Percentiles rank a stretch among this genome's conserved stretches.
phyloP scores from a whole-genome alignment of 257 asterid genomes.

The Ocimum tenuiflorum region DNA sequence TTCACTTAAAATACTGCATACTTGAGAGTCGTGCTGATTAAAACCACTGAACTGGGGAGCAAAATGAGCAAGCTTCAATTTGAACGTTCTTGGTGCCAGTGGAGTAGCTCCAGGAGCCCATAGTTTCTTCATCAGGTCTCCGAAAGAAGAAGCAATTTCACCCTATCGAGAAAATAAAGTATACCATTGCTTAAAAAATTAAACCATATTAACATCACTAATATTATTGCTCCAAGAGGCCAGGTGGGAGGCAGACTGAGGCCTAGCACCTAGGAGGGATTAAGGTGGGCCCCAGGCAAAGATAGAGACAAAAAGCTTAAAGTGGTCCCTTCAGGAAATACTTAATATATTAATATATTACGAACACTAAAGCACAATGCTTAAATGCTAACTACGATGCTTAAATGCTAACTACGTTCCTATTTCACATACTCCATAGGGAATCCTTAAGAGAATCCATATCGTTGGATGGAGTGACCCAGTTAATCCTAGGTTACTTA shows the following conservation, averaged over 20 bases:
- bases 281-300: neutral
- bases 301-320: neutral
- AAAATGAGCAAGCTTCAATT: conserved; percentile 80
- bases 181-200: no score
- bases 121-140: conserved; percentile 78
- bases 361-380: neutral
- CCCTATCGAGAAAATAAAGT: conserved; percentile 60
- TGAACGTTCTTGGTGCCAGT: conserved; percentile 84
- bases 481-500: neutral
- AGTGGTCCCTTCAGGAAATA: neutral
- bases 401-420: no score
- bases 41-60: conserved; percentile 97
- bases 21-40: conserved; percentile 97
- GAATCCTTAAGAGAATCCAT: no score
- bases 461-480: conserved; percentile 10
- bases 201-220: neutral
- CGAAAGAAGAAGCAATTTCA: conserved; percentile 90
- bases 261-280: no score
- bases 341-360: neutral
- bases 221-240: neutral
- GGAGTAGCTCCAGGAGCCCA: conserved; percentile 97
- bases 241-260: conserved; percentile 11
- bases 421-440: neutral
- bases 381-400: neutral
- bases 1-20: conserved; percentile 30